Evolutionary conservation across 805 yeast species (phyloP).

Genomic region (Yamadazyma endophytica): DNA sequence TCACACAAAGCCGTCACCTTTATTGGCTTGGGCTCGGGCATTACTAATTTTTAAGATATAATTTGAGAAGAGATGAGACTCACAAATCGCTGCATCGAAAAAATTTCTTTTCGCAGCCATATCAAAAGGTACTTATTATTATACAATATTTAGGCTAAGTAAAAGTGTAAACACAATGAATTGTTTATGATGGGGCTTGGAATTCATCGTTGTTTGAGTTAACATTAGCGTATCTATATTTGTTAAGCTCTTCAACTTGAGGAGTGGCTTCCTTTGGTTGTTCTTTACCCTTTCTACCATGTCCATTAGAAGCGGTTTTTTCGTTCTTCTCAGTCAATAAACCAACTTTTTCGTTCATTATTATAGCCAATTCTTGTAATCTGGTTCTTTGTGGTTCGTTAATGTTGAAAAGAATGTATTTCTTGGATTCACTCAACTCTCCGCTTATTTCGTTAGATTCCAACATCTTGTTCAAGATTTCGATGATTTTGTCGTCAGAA

Average conservation of each 20-base stretch:
- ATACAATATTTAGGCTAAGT: too few relatives aligned
- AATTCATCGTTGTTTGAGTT: slow-evolving; percentile 42
- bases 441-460: slow-evolving; percentile 75
- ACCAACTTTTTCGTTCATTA: slow-evolving; percentile 75
- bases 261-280: slow-evolving; percentile 37
- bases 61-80: too few relatives aligned
- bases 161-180: too few relatives aligned
- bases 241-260: slow-evolving; percentile 30
- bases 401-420: slow-evolving; percentile 58
- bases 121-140: too few relatives aligned
- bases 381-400: slow-evolving; percentile 77
- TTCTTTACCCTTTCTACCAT: slow-evolving; percentile 36
- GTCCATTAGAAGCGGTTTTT: slow-evolving; percentile 75
- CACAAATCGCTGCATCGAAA: too few relatives aligned
- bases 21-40: too few relatives aligned
- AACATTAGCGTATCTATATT: slow-evolving; percentile 42
- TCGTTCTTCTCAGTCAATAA: slow-evolving; percentile 82
- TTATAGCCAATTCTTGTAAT: slow-evolving; percentile 82
- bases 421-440: slow-evolving; percentile 65
- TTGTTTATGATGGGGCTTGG: slow-evolving; percentile 25
- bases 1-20: slow-evolving; percentile 62
- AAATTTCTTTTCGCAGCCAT: too few relatives aligned
- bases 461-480: slow-evolving; percentile 71
- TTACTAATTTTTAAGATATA: too few relatives aligned
- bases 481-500: slow-evolving; percentile 49